A percentile compares a stretch with the other conserved stretches of the same genome.
These are phyloP conservation scores for Hansenula lynferdii DNA, from an alignment of 1,139 yeast genomes.

Conservation along the genomic window DNA sequence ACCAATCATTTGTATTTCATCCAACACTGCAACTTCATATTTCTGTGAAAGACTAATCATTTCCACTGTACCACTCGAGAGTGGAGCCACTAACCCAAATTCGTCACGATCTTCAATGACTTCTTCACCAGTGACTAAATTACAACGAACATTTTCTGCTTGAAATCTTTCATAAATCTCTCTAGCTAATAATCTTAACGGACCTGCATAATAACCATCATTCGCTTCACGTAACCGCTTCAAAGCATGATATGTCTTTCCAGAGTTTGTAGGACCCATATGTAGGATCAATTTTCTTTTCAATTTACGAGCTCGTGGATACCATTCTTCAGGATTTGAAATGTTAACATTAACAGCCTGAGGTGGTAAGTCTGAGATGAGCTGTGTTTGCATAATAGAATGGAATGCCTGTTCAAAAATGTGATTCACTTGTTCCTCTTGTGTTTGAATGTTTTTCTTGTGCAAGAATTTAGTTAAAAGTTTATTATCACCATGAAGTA, in stretches of 20 bases:
- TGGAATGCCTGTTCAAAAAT: conserved; percentile 12
- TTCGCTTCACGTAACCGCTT: conserved; percentile 60
- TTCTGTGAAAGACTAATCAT: conserved; percentile 70
- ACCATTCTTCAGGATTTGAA: conserved; percentile 80
- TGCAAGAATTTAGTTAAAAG: conserved; percentile 3
- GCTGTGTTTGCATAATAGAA: conserved; percentile 3
- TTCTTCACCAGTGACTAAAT: conserved; percentile 92
- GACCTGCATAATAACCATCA: conserved; percentile 95
- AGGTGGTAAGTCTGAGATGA: conserved; percentile 18
- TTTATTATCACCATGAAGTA: no score
- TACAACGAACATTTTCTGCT: conserved; percentile 62
- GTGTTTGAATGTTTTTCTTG: conserved; percentile 1
- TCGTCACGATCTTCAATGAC: conserved; percentile 66
- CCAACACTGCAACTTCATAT: conserved; percentile 87
- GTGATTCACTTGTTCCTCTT: conserved; percentile 6
- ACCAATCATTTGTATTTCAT: conserved; percentile 94
- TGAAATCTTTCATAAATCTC: conserved; percentile 85
- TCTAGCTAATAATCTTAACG: conserved; percentile 81
- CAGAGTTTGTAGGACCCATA: conserved; percentile 96
- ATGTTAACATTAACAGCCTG: conserved; percentile 35
- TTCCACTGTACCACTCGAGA: conserved; percentile 89
- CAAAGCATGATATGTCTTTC: conserved; percentile 88
- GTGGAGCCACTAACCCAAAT: conserved; percentile 63
- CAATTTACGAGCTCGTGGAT: conserved; percentile 78
- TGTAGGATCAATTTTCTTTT: conserved; percentile 80